A percentile compares a stretch with the other conserved stretches of the same genome.
These are phyloP conservation scores for Rhodotorula taiwanensis DNA, from an alignment of 768 basidiomycete species.

Conservation along the genomic window DNA sequence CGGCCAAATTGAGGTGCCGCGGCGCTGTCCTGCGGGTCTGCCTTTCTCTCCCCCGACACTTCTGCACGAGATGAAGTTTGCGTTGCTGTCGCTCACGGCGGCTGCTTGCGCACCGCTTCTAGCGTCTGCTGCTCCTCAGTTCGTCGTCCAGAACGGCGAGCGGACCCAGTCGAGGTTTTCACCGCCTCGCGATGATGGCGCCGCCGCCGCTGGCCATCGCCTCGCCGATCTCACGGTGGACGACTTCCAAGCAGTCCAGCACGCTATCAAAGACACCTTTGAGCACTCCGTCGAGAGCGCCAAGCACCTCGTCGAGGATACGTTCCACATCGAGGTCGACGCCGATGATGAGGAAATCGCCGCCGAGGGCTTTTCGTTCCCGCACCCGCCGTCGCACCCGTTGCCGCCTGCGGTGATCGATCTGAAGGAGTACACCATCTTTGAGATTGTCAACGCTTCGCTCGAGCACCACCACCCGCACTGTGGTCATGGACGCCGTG, in stretches of 20 bases:
- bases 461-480: conserved; percentile 16
- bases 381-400: conserved; percentile 5
- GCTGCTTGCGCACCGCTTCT: no score
- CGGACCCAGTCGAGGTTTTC: no score
- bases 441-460: conserved; percentile 40
- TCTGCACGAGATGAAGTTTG: no score
- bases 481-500: not conserved
- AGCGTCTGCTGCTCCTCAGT: no score
- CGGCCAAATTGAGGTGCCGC: no score
- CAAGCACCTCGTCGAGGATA: not conserved
- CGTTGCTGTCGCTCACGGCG: no score
- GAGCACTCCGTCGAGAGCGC: not conserved
- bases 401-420: conserved; percentile 27
- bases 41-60: no score
- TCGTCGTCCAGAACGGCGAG: no score
- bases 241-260: conserved; percentile 26
- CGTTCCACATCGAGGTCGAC: not conserved
- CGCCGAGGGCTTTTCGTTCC: not conserved
- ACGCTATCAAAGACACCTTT: not conserved
- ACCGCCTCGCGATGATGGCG: not conserved
- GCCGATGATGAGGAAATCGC: not conserved
- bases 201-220: not conserved
- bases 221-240: conserved; percentile 10
- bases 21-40: no score
- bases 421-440: conserved; percentile 35